Evolutionary conservation across 768 basidiomycete genomes (phyloP).

Genomic region (Leccinum rimulosum): DNA sequence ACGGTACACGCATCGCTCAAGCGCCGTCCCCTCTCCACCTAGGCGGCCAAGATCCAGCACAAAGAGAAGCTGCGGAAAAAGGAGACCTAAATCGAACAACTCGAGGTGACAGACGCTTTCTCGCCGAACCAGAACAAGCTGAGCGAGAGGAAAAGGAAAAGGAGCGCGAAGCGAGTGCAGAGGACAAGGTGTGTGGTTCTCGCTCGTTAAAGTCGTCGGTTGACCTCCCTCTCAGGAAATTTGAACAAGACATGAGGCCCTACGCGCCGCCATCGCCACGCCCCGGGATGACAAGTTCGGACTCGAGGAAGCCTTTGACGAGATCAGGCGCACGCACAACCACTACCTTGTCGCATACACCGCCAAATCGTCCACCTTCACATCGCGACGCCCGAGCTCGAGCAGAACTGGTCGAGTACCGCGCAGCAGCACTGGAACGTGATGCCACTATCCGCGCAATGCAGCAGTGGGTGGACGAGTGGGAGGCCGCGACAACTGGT

Average conservation of each 20-base stretch:
- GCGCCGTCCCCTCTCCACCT: slow-evolving; percentile 58
- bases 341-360: slow-evolving; percentile 52
- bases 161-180: slow-evolving; percentile 47
- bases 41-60: slow-evolving; percentile 60
- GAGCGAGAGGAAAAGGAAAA: slow-evolving; percentile 66
- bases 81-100: slow-evolving; percentile 56
- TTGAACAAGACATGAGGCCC: slow-evolving; percentile 50
- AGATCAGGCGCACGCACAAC: slow-evolving; percentile 45
- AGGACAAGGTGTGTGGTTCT: slow-evolving; percentile 55
- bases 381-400: slow-evolving; percentile 45
- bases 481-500: slow-evolving; percentile 28
- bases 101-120: slow-evolving; percentile 69
- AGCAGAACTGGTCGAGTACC: slow-evolving; percentile 44
- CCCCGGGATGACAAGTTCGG: slow-evolving; percentile 61
- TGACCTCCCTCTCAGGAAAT: slow-evolving; percentile 33
- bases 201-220: background rate
- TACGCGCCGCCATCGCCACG: slow-evolving; percentile 47
- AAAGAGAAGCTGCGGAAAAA: slow-evolving; percentile 69
- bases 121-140: slow-evolving; percentile 65
- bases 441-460: slow-evolving; percentile 41
- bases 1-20: slow-evolving; percentile 64
- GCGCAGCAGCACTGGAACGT: slow-evolving; percentile 40
- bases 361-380: slow-evolving; percentile 48
- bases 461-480: slow-evolving; percentile 48
- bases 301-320: slow-evolving; percentile 53